Conservation (phyloP, 306 rosid genomes). For the Medicago ruthenica region DNA sequence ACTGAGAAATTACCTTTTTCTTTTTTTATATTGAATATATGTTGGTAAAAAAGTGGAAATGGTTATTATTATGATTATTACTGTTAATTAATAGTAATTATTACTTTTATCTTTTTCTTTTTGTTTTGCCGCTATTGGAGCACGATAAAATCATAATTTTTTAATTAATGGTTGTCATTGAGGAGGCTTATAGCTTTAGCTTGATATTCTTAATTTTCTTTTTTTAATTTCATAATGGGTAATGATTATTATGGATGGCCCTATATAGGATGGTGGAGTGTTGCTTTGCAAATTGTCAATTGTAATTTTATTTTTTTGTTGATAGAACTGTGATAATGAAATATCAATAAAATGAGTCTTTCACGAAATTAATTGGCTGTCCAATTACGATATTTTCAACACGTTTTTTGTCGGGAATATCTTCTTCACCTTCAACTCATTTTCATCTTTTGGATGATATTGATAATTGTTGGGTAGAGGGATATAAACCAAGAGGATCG, state of each 20-base stretch:
- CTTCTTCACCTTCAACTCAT: too few relatives aligned
- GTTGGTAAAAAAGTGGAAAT: neutral
- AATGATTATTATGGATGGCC: neutral
- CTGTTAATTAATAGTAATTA: too few relatives aligned
- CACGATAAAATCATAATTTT: neutral
- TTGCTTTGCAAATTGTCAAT: conserved; percentile 38
- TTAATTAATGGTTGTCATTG: neutral
- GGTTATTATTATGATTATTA: neutral
- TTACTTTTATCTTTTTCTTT: too few relatives aligned
- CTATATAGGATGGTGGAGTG: conserved; percentile 24
- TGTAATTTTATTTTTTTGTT: neutral
- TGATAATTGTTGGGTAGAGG: too few relatives aligned
- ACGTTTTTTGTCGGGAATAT: too few relatives aligned
- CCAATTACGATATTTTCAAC: too few relatives aligned
- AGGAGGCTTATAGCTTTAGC: neutral
- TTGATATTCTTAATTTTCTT: conserved; percentile 8
- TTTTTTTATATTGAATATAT: conserved; percentile 4
- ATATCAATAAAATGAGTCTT: too few relatives aligned
- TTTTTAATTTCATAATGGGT: conserved; percentile 5
- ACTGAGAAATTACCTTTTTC: neutral
- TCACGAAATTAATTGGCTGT: too few relatives aligned
- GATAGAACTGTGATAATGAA: too few relatives aligned
- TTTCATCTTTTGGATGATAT: too few relatives aligned
- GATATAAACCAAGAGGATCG: too few relatives aligned
- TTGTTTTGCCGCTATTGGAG: neutral